Base-by-base conservation (phyloP, 176 grass and related monocot species). In the Ampelocalamus luodianensis region DNA sequence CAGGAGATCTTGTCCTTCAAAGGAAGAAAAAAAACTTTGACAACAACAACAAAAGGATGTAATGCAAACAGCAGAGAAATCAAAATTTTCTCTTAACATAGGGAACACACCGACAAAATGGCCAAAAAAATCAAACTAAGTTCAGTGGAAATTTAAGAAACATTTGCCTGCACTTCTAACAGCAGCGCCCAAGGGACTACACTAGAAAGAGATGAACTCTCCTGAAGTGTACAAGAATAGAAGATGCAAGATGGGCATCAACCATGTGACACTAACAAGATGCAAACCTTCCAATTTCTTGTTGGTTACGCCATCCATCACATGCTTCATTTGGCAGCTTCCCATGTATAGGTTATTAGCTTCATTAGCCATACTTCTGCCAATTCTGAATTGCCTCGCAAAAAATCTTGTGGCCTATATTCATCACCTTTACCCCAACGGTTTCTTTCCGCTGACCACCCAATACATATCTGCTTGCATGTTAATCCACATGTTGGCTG, bases 241-340 rank as follows among this genome's bases (percentile, higher is more conserved):
- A 77, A 39, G 32, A 62, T 58, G 18, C 15, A 75, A 51, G 29
- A 86, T 66, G 8, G 71, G 37, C 37, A 77, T 29, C 44, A 54
- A 79, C 5, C 40, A 67, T 49, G 65, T 46, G 37, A 42, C 53
- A 77, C 15, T 83, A 90, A 78, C 45, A 78, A 72, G 22, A 78
- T 65, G 26, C 29, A 54, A 78, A 66, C 45, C 16, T 40, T 87
- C 13, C 59, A 49, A 39, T 54, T 27, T 38, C 14, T 39, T 83
- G 46, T 60, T 74, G 45, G 10, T 39, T 73, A n/a, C 16, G 6
- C 73, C 61, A 86, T 58, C 66, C 27, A 58, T 78, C 39, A 24
- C 59, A 74, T 67, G 26, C 74, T 83, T 83, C 24, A 73, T 74
- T 74, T 15, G 38, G 74, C 61, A 68, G 49, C 29, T 76, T 86